phyloP scores from a whole-genome alignment of 2,329 filamentous ascomycete genomes.

The Aspergillus intermedius region DNA sequence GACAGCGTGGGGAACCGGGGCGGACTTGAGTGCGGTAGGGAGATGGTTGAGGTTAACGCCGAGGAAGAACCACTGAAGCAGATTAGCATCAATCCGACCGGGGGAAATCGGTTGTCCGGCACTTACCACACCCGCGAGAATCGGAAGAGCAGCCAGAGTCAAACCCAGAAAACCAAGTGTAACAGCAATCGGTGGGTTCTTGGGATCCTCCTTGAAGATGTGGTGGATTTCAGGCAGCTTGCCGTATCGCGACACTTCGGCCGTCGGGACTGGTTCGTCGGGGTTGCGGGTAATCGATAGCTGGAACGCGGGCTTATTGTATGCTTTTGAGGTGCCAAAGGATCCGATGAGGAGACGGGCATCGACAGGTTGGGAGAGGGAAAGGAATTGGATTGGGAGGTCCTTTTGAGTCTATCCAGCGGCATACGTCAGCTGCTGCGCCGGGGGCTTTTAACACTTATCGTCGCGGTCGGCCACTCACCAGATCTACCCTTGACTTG shows the following conservation, averaged over 20 bases:
- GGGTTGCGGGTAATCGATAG: slow-evolving; percentile 61
- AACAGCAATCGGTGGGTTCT: slow-evolving; percentile 72
- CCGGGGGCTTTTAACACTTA: not conserved
- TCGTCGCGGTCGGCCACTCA: slow-evolving; percentile 44
- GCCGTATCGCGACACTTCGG: slow-evolving; percentile 73
- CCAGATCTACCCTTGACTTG: slow-evolving; percentile 77
- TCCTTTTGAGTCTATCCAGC: slow-evolving; percentile 70
- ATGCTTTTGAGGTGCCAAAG: slow-evolving; percentile 66
- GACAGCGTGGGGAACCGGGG: slow-evolving; percentile 71
- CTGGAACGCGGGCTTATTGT: slow-evolving; percentile 66
- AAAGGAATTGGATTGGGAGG: slow-evolving; percentile 74
- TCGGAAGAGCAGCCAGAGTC: slow-evolving; percentile 66
- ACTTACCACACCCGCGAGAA: slow-evolving; percentile 64
- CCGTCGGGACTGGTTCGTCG: slow-evolving; percentile 52
- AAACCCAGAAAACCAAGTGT: slow-evolving; percentile 70
- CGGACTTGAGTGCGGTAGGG: slow-evolving; percentile 63
- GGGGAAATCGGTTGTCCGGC: not conserved
- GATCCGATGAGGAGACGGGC: slow-evolving; percentile 82
- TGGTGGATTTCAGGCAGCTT: slow-evolving; percentile 82
- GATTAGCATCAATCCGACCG: slow-evolving; percentile 5
- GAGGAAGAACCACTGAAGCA: slow-evolving; percentile 64
- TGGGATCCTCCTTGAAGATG: slow-evolving; percentile 73
- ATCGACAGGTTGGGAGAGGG: slow-evolving; percentile 59
- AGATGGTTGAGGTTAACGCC: slow-evolving; percentile 80
- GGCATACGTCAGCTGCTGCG: slow-evolving; percentile 13